Conservation (phyloP, 2,329 filamentous ascomycete genomes). For the Metarhizium brunneum region DNA sequence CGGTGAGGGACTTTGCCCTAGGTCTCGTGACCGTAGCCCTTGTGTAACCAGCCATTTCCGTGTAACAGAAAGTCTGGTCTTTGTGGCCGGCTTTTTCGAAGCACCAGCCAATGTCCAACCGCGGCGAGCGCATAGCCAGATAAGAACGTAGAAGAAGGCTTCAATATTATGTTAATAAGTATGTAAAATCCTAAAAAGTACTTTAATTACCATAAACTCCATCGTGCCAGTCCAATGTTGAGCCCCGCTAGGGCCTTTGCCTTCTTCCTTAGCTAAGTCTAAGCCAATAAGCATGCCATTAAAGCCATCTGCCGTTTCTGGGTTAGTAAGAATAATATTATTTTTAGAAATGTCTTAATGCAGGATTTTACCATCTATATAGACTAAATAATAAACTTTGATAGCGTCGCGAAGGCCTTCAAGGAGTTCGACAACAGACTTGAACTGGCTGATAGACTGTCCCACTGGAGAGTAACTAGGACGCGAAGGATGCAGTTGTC, state of each 20-base stretch:
- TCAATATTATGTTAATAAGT: background rate
- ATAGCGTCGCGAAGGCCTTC: background rate
- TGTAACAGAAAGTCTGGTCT: background rate
- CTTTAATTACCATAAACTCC: background rate
- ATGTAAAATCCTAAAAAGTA: background rate
- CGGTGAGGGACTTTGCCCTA: too few species aligned
- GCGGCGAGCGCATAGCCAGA: background rate
- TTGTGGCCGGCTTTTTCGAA: background rate
- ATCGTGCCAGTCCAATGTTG: background rate
- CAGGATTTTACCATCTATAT: background rate
- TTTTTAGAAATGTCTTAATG: conserved; percentile 3
- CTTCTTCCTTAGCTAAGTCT: conserved; percentile 2
- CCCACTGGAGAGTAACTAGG: conserved; percentile 5
- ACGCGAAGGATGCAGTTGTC: conserved; percentile 5
- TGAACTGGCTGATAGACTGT: conserved; percentile 2
- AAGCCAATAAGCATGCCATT: background rate
- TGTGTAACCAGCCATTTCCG: too few species aligned
- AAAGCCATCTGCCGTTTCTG: background rate
- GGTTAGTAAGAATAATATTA: conserved; percentile 2
- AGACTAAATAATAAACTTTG: background rate
- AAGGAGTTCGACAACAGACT: background rate
- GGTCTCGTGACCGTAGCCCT: too few species aligned
- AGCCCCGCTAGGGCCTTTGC: background rate
- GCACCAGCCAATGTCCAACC: background rate
- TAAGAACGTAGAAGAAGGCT: background rate